Evolutionary conservation across 331 rosid species (phyloP).

Genomic region (Rosa hybrid): DNA sequence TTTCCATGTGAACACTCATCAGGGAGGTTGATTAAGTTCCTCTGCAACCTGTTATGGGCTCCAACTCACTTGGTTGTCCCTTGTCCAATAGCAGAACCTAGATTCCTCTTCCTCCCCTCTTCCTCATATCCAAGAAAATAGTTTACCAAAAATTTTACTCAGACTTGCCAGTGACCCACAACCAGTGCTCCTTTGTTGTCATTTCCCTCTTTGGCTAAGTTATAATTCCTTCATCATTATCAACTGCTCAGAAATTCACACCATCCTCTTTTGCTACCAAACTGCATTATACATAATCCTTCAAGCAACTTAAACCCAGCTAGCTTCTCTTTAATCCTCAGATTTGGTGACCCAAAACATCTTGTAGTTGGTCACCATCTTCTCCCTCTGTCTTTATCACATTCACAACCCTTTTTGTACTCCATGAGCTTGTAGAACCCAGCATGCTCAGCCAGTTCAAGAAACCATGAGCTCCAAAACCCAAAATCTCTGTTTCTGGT

Average conservation of each 20-base stretch:
- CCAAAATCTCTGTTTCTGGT: conserved; percentile 40
- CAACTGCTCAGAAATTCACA: conserved; percentile 29
- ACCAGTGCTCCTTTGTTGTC: conserved; percentile 24
- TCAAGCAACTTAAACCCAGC: conserved; percentile 14
- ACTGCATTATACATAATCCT: neutral
- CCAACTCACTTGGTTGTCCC: conserved; percentile 56
- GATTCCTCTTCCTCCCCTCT: conserved; percentile 46
- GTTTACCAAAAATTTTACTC: conserved; percentile 4
- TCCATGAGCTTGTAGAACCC: conserved; percentile 39
- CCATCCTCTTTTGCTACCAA: neutral
- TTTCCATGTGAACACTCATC: neutral
- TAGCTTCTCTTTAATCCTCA: neutral
- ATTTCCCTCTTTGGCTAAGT: conserved; percentile 26
- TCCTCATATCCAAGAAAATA: conserved; percentile 4
- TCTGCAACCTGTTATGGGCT: conserved; percentile 38
- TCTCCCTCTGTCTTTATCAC: conserved; percentile 6
- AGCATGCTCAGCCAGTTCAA: conserved; percentile 35
- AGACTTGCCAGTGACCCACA: conserved; percentile 32
- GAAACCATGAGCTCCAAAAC: conserved; percentile 46
- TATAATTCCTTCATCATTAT: conserved; percentile 30
- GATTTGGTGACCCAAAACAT: conserved; percentile 64
- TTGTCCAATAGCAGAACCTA: conserved; percentile 26
- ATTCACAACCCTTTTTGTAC: conserved; percentile 40
- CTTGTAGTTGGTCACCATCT: conserved; percentile 59
- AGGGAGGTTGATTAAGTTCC: conserved; percentile 20